phyloP scores from a whole-genome alignment of 805 yeast genomes.

The Sugiyamaella valdiviana region DNA sequence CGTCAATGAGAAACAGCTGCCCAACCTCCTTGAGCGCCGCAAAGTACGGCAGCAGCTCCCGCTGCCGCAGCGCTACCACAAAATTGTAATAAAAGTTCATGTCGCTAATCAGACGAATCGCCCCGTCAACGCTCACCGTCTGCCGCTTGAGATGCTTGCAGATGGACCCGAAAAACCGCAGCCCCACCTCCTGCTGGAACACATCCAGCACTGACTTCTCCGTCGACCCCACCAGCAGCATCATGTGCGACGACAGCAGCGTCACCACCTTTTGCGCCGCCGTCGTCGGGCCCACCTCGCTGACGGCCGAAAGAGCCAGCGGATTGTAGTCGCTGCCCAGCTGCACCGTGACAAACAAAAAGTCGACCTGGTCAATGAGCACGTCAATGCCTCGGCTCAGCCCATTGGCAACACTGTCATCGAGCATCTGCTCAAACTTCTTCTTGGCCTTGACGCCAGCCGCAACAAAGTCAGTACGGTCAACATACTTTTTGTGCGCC shows the following conservation, averaged over 20 bases:
- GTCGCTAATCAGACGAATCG: conserved; percentile 74
- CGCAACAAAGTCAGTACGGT: conserved; percentile 71
- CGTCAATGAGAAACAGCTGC: conserved; percentile 67
- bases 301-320: conserved; percentile 6
- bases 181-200: conserved; percentile 90
- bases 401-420: conserved; percentile 88
- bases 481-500: conserved; percentile 47
- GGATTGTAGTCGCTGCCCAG: conserved; percentile 61
- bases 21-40: conserved; percentile 80
- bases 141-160: conserved; percentile 71
- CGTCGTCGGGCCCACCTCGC: conserved; percentile 45
- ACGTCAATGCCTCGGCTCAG: conserved; percentile 88
- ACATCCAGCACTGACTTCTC: conserved; percentile 86
- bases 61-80: conserved; percentile 48
- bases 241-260: conserved; percentile 64
- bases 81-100: conserved; percentile 73
- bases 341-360: conserved; percentile 49
- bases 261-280: conserved; percentile 62
- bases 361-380: conserved; percentile 72
- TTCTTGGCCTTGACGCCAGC: conserved; percentile 75
- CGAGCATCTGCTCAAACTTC: conserved; percentile 71
- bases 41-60: conserved; percentile 59
- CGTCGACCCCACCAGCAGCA: conserved; percentile 68
- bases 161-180: conserved; percentile 68
- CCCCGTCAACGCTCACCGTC: conserved; percentile 73